These are phyloP conservation scores for Spathaspora arborariae DNA, from an alignment of 805 yeast genomes.

Conservation along the genomic window DNA sequence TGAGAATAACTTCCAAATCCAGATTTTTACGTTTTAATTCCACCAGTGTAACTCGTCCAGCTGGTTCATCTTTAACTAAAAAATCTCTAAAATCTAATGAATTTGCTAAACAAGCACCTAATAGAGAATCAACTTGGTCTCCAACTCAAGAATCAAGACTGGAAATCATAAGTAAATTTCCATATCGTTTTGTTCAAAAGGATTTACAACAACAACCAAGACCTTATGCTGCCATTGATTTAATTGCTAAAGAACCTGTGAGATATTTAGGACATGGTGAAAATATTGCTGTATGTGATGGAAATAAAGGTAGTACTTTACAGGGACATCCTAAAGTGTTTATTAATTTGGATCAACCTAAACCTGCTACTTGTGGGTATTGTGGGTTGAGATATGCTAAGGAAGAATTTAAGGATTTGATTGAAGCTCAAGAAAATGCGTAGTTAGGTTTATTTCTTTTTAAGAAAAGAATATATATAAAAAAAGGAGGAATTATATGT, in stretches of 20 bases:
- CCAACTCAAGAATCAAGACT: conserved; percentile 58
- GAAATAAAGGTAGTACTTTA: conserved; percentile 60
- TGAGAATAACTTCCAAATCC: conserved; percentile 5
- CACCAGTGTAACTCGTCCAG: conserved; percentile 8
- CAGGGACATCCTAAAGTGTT: conserved; percentile 84
- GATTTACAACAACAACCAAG: conserved; percentile 69
- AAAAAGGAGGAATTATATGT: too few species aligned
- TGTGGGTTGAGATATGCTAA: conserved; percentile 71
- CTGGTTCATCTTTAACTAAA: conserved; percentile 21
- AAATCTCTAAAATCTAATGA: conserved; percentile 19
- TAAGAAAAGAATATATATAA: too few species aligned
- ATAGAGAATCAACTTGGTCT: conserved; percentile 70
- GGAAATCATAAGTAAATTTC: conserved; percentile 50
- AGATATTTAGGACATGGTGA: conserved; percentile 49
- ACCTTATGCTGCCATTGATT: conserved; percentile 81
- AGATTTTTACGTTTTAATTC: conserved; percentile 5
- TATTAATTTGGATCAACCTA: conserved; percentile 76
- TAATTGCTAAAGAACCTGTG: conserved; percentile 72
- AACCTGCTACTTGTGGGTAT: conserved; percentile 72
- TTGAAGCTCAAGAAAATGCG: conserved; percentile 23
- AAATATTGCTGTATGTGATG: conserved; percentile 78
- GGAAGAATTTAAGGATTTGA: conserved; percentile 41
- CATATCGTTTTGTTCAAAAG: conserved; percentile 63
- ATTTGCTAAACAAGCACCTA: conserved; percentile 66
- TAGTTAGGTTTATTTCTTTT: neutral